Base-by-base conservation (phyloP, 2,329 filamentous ascomycete genomes). In the Hymenoscyphus linearis region DNA sequence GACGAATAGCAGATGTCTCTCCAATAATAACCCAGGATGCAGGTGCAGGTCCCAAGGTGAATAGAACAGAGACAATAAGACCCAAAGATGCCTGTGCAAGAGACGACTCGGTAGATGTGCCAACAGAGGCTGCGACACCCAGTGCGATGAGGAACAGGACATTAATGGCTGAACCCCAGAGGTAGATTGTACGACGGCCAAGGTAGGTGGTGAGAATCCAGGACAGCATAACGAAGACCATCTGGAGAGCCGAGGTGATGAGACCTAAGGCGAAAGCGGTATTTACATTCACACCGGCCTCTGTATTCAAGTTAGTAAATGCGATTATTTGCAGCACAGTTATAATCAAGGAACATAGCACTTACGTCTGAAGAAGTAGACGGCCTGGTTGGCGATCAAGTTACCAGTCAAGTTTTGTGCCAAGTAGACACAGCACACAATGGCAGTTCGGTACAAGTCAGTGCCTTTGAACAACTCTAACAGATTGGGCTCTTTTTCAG, bases 11-110 rank as follows among this genome's bases (percentile, higher is more conserved):
- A 0, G 85, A 86, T 2, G 85, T 88, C 73, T 88, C 85, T 66
- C 82, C 84, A 54, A 88, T 88, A 66, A 88, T 85, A 74, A 84
- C 82, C 80, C 82, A 88, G 10, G 85, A 87, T 47, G 82, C 82
- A 54, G 85, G 85, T 1, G 83, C 85, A 27, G 83, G 84, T 66
- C 82, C 84, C 16, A 85, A 72, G 50, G 80, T 82, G 76, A 87
- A 89, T 35, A 87, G 74, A 60, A 89, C 82, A 31, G 85, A 88
- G 69, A 88, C 78, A 66, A 88, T 85, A 58, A 88, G 76, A 65
- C 85, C 85, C 26, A 88, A 75, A 7, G 80, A 82, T 9, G 85
- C 85, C 71, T 85, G 82, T 2, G 85, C 85, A 35, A 80, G 74
- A 57, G 72, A 78, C 52, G 82, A 68, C 5, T 79, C 67, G 0